Evolutionary conservation across 1,284 basidiomycete species (phyloP).

Genomic region (Uromyces viciae-fabae): DNA sequence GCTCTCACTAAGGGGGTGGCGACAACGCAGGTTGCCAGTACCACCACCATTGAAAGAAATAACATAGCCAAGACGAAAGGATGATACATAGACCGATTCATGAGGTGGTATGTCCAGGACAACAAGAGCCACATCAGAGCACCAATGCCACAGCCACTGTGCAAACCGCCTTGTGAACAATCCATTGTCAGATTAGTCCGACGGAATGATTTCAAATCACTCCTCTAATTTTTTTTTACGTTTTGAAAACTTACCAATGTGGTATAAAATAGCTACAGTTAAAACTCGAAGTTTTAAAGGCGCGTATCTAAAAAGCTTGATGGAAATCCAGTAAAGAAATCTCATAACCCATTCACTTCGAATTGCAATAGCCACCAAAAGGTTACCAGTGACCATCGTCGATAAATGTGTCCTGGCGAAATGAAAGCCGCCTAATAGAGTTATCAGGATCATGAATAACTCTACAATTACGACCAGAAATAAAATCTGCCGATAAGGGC

Average conservation of each 20-base stretch:
- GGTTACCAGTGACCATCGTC: slow-evolving; percentile 65
- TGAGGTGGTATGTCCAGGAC: slow-evolving; percentile 63
- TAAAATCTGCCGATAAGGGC: slow-evolving; percentile 66
- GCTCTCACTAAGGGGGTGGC: slow-evolving; percentile 71
- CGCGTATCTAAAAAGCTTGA: slow-evolving; percentile 31
- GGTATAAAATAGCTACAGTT: slow-evolving; percentile 39
- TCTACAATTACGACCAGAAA: slow-evolving; percentile 63
- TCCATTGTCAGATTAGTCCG: background rate
- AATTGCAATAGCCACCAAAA: slow-evolving; percentile 62
- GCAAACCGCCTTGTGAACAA: slow-evolving; percentile 63
- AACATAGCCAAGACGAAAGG: slow-evolving; percentile 62
- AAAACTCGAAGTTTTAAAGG: slow-evolving; percentile 35
- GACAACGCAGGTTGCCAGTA: slow-evolving; percentile 62
- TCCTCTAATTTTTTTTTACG: background rate
- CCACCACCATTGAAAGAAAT: slow-evolving; percentile 61
- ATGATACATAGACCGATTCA: slow-evolving; percentile 62
- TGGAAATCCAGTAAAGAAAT: slow-evolving; percentile 61
- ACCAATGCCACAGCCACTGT: slow-evolving; percentile 68
- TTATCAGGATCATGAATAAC: slow-evolving; percentile 63
- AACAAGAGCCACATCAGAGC: slow-evolving; percentile 59
- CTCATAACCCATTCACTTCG: slow-evolving; percentile 65
- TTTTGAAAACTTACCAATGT: slow-evolving; percentile 27
- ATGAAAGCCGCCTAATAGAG: slow-evolving; percentile 65
- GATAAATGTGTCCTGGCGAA: slow-evolving; percentile 64
- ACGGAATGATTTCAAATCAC: background rate